A percentile compares a stretch with the other conserved stretches of the same genome.
Evolutionary conservation across 177 flowering plant genomes (phyloP).

Genomic region (Vitis hybrid): DNA sequence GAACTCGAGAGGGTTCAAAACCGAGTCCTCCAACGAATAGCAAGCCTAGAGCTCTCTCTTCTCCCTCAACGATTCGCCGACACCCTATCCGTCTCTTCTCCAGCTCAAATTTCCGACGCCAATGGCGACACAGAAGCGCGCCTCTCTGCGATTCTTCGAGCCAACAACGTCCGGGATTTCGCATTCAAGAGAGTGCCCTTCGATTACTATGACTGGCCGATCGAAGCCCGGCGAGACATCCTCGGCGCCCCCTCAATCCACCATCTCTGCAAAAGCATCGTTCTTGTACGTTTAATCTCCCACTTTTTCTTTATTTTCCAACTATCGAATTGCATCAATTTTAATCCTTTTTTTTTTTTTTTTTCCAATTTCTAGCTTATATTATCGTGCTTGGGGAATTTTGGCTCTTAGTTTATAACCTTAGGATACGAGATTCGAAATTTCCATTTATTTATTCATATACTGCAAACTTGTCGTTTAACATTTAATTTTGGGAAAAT

Average conservation of each 20-base stretch:
- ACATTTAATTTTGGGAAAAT: no score
- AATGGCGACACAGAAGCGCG: conserved; percentile 52
- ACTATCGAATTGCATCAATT: neutral
- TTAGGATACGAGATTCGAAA: no score
- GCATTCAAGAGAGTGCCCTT: conserved; percentile 71
- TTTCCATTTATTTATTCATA: no score
- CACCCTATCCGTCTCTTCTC: conserved; percentile 18
- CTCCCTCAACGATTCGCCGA: conserved; percentile 19
- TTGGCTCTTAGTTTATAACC: neutral
- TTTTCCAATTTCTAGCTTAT: no score
- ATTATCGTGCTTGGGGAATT: neutral
- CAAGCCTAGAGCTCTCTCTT: conserved; percentile 40
- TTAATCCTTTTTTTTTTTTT: no score
- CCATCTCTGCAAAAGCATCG: conserved; percentile 98
- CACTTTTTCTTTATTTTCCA: neutral
- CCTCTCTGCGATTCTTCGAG: conserved; percentile 65
- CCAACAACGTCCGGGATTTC: conserved; percentile 66
- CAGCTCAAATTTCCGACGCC: conserved; percentile 12
- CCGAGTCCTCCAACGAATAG: conserved; percentile 52
- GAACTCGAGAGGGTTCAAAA: conserved; percentile 52
- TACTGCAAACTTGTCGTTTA: no score
- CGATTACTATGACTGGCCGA: conserved; percentile 79
- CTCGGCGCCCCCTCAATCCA: conserved; percentile 73
- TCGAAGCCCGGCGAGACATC: conserved; percentile 63
- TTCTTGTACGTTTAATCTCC: conserved; percentile 43